A percentile compares a stretch with the other conserved stretches of the same genome.
Evolutionary conservation across 129 eudicot genomes (phyloP).

Genomic region (Mikania micrantha): DNA sequence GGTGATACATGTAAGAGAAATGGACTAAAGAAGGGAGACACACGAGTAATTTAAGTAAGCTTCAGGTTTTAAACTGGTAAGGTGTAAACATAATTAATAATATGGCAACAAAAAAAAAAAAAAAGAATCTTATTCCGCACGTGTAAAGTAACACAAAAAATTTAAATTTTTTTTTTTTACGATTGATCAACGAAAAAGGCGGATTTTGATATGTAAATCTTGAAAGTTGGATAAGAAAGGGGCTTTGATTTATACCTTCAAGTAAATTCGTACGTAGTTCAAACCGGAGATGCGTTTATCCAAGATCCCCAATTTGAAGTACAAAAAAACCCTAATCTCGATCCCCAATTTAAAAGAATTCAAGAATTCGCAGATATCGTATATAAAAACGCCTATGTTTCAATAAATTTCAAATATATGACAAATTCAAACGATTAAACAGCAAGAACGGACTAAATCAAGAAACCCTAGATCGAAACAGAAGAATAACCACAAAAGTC

Average conservation of each 20-base stretch:
- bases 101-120: no score
- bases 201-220: constrained; percentile 1
- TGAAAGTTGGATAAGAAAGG: background rate
- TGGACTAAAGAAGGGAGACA: background rate
- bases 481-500: background rate
- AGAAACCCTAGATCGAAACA: constrained; percentile 24
- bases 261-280: background rate
- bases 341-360: constrained; percentile 28
- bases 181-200: background rate
- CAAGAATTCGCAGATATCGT: background rate
- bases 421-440: background rate
- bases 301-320: background rate
- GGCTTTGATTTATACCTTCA: constrained; percentile 27
- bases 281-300: constrained; percentile 7
- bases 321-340: constrained; percentile 23
- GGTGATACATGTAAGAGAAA: background rate
- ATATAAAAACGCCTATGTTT: background rate
- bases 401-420: background rate
- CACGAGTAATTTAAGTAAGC: background rate
- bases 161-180: background rate
- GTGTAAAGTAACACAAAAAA: constrained; percentile 15
- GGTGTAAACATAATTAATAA: background rate
- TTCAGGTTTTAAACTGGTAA: background rate
- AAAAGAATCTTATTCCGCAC: constrained; percentile 13
- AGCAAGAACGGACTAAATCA: constrained; percentile 6